Percentiles rank a stretch among this genome's conserved stretches.
Evolutionary conservation across 2,329 filamentous ascomycete species (phyloP).

Genomic region (Hymenoscyphus fraxineus): DNA sequence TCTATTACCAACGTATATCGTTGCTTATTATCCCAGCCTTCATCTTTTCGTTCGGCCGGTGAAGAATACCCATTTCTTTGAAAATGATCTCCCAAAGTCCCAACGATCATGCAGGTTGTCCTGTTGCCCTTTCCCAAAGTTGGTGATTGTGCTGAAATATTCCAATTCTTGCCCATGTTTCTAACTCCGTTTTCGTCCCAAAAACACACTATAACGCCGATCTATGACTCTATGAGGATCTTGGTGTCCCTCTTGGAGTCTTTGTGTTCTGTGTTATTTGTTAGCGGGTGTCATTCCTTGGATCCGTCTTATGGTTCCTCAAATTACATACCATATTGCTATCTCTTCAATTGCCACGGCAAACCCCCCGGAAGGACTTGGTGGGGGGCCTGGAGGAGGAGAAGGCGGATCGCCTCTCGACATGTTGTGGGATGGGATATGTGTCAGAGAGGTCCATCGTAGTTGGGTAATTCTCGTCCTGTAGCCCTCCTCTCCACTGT

Average conservation of each 20-base stretch:
- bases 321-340: constrained; percentile 4
- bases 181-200: neutral
- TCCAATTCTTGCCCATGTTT: neutral
- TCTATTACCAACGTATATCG: constrained; percentile 12
- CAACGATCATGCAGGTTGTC: neutral
- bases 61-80: constrained; percentile 4
- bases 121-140: constrained; percentile 7
- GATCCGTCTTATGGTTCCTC: neutral
- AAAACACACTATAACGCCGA: constrained; percentile 1
- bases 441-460: constrained; percentile 1
- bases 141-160: constrained; percentile 6
- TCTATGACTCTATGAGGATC: neutral
- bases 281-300: neutral
- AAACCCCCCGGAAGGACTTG: constrained; percentile 9
- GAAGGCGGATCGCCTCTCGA: constrained; percentile 13
- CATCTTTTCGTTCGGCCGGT: neutral
- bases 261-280: constrained; percentile 2
- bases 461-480: constrained; percentile 13
- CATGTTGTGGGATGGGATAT: constrained; percentile 9
- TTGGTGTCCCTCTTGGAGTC: neutral
- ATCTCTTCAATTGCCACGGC: neutral
- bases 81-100: neutral
- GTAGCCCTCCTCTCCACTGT: constrained; percentile 32
- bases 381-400: constrained; percentile 13
- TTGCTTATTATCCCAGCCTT: constrained; percentile 4